These are phyloP conservation scores for Pachysandra terminalis DNA, from an alignment of 164 flowering plant genomes.

Conservation along the genomic window DNA sequence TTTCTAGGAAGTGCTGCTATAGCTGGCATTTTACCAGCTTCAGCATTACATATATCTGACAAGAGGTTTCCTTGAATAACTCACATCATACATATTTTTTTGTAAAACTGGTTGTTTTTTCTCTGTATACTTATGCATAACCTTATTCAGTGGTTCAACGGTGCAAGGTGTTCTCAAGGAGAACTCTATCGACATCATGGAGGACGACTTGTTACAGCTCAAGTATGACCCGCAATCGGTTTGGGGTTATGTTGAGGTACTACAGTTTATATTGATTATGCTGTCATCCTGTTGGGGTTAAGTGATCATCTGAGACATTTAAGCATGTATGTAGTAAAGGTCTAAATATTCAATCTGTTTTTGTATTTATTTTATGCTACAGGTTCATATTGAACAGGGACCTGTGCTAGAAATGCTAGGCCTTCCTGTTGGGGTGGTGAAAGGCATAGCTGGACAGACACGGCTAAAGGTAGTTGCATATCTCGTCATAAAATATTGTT, in stretches of 20 bases:
- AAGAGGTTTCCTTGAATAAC: conserved; percentile 54
- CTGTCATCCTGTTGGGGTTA: not conserved
- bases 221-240: conserved; percentile 75
- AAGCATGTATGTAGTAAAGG: not conserved
- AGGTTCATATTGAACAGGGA: conserved; percentile 99
- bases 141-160: conserved; percentile 64
- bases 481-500: not conserved
- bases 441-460: conserved; percentile 96
- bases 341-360: too few species aligned
- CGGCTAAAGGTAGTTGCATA: conserved; percentile 61
- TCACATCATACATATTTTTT: not conserved
- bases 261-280: not conserved
- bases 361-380: conserved; percentile 15
- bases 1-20: conserved; percentile 94
- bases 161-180: conserved; percentile 72
- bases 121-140: conserved; percentile 19
- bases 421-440: conserved; percentile 84
- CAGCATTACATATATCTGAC: conserved; percentile 67
- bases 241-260: conserved; percentile 95
- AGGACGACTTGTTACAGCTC: conserved; percentile 58
- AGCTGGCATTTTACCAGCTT: conserved; percentile 73
- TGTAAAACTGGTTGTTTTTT: not conserved
- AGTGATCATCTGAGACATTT: not conserved
- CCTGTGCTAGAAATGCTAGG: conserved; percentile 91
- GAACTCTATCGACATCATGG: conserved; percentile 49